Percentiles rank a stretch among this genome's conserved stretches.
Evolutionary conservation across 352 stramenopile species (phyloP).

Genomic region (Blastocystis sp.): DNA sequence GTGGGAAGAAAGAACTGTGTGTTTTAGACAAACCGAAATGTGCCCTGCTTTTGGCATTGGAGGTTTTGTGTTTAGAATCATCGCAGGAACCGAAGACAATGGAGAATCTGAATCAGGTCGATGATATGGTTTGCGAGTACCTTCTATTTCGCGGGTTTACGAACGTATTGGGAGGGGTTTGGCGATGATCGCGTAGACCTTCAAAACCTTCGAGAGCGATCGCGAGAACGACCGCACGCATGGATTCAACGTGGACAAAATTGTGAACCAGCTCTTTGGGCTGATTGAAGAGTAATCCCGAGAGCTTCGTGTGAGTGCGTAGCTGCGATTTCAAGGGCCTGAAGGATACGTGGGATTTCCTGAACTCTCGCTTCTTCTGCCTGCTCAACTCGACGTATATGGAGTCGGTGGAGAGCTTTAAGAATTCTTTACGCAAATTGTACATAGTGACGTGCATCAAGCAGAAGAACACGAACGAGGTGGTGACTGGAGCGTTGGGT

Average conservation of each 20-base stretch:
- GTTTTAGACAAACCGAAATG: too few relatives aligned
- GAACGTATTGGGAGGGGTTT: slow-evolving; percentile 20
- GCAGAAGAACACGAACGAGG: slow-evolving; percentile 15
- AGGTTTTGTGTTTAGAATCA: too few relatives aligned
- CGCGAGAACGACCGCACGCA: slow-evolving; percentile 42
- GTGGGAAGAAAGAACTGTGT: not conserved
- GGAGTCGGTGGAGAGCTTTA: slow-evolving; percentile 25
- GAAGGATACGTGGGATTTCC: slow-evolving; percentile 48
- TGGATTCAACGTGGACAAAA: slow-evolving; percentile 63
- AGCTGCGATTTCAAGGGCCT: slow-evolving; percentile 47
- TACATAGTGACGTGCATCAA: slow-evolving; percentile 41
- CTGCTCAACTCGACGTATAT: slow-evolving; percentile 36
- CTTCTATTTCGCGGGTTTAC: slow-evolving; percentile 63
- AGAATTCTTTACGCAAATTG: slow-evolving; percentile 40
- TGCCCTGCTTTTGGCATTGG: too few relatives aligned
- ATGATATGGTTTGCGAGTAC: slow-evolving; percentile 64
- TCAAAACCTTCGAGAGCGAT: slow-evolving; percentile 51
- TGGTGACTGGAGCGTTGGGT: not conserved
- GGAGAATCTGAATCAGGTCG: slow-evolving; percentile 63
- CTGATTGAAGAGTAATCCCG: slow-evolving; percentile 20
- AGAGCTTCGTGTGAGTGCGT: not conserved
- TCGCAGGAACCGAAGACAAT: not conserved
- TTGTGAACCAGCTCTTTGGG: slow-evolving; percentile 38
- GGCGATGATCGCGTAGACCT: slow-evolving; percentile 7
- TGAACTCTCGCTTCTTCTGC: slow-evolving; percentile 60